phyloP scores from a whole-genome alignment of 1,284 basidiomycete species.

The Inonotus obliquus region DNA sequence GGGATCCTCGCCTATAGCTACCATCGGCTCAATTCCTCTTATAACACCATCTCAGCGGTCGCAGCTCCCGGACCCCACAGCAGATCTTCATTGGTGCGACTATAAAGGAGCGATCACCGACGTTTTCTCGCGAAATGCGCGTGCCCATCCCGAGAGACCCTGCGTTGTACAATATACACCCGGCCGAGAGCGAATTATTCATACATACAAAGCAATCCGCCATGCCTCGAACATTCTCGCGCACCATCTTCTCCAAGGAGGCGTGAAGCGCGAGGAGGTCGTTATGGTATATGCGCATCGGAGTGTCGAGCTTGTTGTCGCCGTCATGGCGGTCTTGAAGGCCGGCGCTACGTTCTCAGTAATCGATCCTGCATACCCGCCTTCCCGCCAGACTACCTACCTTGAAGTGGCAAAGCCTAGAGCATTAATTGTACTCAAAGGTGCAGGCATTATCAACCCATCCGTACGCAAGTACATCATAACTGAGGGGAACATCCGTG shows the following conservation, averaged over 20 bases:
- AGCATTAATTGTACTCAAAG: conserved; percentile 89
- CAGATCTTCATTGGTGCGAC: conserved; percentile 94
- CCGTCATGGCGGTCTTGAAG: conserved; percentile 96
- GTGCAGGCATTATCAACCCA: conserved; percentile 81
- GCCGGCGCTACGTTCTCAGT: conserved; percentile 97
- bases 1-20: conserved; percentile 53
- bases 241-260: conserved; percentile 83
- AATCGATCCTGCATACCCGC: conserved; percentile 97
- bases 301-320: conserved; percentile 94
- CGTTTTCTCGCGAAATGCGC: conserved; percentile 84
- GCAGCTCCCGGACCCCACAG: conserved; percentile 80
- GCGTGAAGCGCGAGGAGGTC: conserved; percentile 91
- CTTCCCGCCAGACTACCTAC: conserved; percentile 93
- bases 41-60: conserved; percentile 69
- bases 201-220: conserved; percentile 81
- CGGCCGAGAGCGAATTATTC: conserved; percentile 57
- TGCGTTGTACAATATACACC: conserved; percentile 81
- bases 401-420: conserved; percentile 91
- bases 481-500: conserved; percentile 80
- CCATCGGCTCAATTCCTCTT: conserved; percentile 77
- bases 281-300: conserved; percentile 99
- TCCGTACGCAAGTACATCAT: conserved; percentile 85
- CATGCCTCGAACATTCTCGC: conserved; percentile 88
- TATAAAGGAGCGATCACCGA: conserved; percentile 96
- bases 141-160: conserved; percentile 67